A percentile compares a stretch with the other conserved stretches of the same genome.
phyloP scores from a whole-genome alignment of 208 protist species.

The Trypanosoma scelopori region DNA sequence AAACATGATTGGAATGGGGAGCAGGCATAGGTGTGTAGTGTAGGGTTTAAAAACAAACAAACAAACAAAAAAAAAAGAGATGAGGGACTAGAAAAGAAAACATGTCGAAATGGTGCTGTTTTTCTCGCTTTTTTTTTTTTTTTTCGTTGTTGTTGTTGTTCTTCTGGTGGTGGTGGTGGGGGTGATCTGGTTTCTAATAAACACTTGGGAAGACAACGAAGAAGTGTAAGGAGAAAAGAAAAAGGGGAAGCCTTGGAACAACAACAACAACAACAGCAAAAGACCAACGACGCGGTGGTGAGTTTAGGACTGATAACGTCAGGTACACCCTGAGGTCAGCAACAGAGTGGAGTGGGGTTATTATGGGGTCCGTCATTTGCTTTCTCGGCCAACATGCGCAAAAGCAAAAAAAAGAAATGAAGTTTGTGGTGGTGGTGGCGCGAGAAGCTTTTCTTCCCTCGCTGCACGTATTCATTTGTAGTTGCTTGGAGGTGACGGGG shows the following conservation, averaged over 20 bases:
- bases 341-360: not conserved
- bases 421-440: too few species aligned
- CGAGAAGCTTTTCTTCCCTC: too few species aligned
- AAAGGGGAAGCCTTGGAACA: not conserved
- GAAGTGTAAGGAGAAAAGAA: not conserved
- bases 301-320: too few species aligned
- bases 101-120: too few species aligned
- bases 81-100: too few species aligned
- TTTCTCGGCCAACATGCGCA: not conserved
- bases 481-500: too few species aligned
- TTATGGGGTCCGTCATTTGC: not conserved
- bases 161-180: too few species aligned
- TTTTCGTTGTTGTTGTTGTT: conserved; percentile 6
- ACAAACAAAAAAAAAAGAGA: not conserved
- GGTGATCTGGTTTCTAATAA: too few species aligned
- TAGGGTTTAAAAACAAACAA: conserved; percentile 9
- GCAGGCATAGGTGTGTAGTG: not conserved
- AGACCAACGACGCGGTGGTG: too few species aligned
- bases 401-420: too few species aligned
- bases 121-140: conserved; percentile 17
- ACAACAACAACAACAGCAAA: not conserved
- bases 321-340: too few species aligned
- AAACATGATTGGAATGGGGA: not conserved
- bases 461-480: too few species aligned
- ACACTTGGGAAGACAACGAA: not conserved